Evolutionary conservation across 495 filamentous ascomycete genomes (phyloP).

Genomic region (Thermothielavioides terrestris): DNA sequence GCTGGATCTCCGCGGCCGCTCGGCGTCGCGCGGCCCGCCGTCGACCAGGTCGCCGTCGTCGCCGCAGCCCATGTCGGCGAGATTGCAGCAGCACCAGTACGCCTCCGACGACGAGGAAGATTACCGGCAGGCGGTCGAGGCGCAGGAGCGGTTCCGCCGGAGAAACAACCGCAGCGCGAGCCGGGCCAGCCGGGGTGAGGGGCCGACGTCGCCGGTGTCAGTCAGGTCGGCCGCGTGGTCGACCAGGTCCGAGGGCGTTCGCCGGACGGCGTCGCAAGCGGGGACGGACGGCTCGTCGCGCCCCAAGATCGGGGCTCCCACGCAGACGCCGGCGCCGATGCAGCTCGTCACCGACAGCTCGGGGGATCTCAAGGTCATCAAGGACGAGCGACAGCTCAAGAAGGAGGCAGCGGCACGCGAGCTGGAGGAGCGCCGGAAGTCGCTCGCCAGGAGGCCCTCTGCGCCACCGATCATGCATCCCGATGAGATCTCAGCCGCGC

Average conservation of each 20-base stretch:
- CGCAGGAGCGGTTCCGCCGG: constrained; percentile 52
- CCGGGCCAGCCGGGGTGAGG: constrained; percentile 26
- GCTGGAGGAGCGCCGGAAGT: constrained; percentile 76
- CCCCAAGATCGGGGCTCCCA: constrained; percentile 11
- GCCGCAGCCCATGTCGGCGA: constrained; percentile 57
- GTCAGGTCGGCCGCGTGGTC: constrained; percentile 12
- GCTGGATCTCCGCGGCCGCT: constrained; percentile 47
- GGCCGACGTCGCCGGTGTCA: constrained; percentile 18
- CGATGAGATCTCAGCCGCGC: constrained; percentile 44
- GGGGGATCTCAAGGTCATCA: constrained; percentile 37
- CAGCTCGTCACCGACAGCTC: constrained; percentile 23
- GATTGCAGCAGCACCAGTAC: constrained; percentile 31
- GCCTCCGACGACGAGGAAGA: constrained; percentile 51
- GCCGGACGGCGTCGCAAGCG: constrained; percentile 23
- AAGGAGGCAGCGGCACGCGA: constrained; percentile 77
- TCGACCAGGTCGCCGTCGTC: constrained; percentile 68
- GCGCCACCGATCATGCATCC: constrained; percentile 74
- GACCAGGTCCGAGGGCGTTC: constrained; percentile 41
- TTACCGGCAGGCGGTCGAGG: constrained; percentile 50
- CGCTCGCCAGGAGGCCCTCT: constrained; percentile 68
- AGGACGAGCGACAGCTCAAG: constrained; percentile 48
- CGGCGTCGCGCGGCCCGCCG: constrained; percentile 44
- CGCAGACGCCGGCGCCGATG: constrained; percentile 26
- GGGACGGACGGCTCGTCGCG: constrained; percentile 8
- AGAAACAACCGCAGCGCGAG: constrained; percentile 53